Base-by-base conservation (phyloP, 495 filamentous ascomycete genomes). In the Lophium mytilinum region DNA sequence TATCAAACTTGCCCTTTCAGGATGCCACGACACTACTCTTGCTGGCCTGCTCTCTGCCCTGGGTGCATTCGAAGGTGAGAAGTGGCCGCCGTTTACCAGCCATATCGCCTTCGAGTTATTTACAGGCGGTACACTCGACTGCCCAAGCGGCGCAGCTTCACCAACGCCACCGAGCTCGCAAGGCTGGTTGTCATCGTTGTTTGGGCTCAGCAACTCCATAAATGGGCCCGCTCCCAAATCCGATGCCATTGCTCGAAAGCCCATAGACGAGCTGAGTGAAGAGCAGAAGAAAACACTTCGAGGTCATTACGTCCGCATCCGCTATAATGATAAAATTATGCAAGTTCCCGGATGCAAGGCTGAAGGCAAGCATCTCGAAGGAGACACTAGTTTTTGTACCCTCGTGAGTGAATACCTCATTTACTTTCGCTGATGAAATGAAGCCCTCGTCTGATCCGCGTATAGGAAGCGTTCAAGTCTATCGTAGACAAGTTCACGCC, bases 11-110 rank as follows among this genome's bases (percentile, higher is more conserved):
- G 86, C 81, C 4, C 72, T 98, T 61, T 86, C 82, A 63, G 93
- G 93, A 17, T 96, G 90, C 63, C 93, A 98, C 68, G 93, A 98
- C 69, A 97, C 93, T 9, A 96, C 93, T 17, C 75, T 97, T 9
- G 93, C 88, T 4, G 88, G 78, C 0, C 71, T 94, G 10, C 72
- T 98, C 37, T 76, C 85, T 9, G 89, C 86, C 58, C 62, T 96
- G 0, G 93, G 93, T 9, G 84, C 86, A 6, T 93, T 84, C 67
- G 76, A 90, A 43, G 74, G 73, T 18, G 78, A 81, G 45, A 76
- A 76, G 19, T 98, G 93, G 93, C 93, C 93, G 1, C 89, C 87
- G 0, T 98, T 88, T 65, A 96, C 92, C 0, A 90, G 86, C 60
- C 89, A 90, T 50, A 80, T 98, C 53, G 93, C 93, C 24, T 73